phyloP scores from a whole-genome alignment of 331 rosid genomes.

The Prunus yedoensis region DNA sequence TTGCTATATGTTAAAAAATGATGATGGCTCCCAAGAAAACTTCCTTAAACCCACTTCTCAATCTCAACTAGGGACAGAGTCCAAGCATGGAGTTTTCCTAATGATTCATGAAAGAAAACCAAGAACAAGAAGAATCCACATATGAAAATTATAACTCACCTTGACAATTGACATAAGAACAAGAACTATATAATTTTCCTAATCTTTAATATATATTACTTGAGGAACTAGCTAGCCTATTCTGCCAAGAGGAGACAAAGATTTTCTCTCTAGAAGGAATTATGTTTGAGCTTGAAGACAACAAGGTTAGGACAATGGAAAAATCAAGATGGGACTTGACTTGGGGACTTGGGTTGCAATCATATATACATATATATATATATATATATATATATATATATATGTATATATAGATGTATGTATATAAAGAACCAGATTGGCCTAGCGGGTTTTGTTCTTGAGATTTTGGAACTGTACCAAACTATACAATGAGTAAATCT shows the following conservation, averaged over 20 bases:
- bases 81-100: conserved; percentile 29
- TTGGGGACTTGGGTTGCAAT: conserved; percentile 28
- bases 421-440: conserved; percentile 14
- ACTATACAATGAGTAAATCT: not conserved
- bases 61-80: conserved; percentile 17
- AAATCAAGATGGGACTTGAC: conserved; percentile 9
- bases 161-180: conserved; percentile 15
- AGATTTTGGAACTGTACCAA: no score
- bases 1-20: not conserved
- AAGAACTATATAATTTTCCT: not conserved
- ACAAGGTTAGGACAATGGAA: conserved; percentile 27
- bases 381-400: not conserved
- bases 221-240: not conserved
- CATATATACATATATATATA: conserved; percentile 7
- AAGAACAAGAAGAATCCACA: conserved; percentile 11
- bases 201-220: not conserved
- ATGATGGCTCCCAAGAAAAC: not conserved
- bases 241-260: conserved; percentile 17
- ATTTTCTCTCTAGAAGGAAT: conserved; percentile 24
- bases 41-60: conserved; percentile 20
- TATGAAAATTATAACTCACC: not conserved
- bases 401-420: no score
- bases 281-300: conserved; percentile 22
- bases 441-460: not conserved
- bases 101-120: conserved; percentile 26